Conservation (phyloP, 352 stramenopile genomes). For the Phytophthora quininea region DNA sequence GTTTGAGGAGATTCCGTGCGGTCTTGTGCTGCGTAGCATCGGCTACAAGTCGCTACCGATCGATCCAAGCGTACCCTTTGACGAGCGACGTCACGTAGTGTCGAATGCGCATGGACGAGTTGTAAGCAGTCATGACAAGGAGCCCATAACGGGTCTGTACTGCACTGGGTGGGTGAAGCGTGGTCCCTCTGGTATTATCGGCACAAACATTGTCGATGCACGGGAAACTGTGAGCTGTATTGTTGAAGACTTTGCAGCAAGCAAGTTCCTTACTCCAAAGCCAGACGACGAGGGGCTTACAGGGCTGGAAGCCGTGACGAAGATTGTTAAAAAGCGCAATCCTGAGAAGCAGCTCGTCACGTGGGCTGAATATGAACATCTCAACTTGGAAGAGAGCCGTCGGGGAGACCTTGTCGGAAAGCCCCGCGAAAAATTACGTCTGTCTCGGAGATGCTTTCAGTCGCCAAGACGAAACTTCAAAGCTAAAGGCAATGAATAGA, state of each 20-base stretch:
- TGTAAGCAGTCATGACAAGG: constrained; percentile 41
- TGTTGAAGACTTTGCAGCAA: constrained; percentile 83
- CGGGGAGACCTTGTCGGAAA: constrained; percentile 68
- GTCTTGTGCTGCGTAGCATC: constrained; percentile 83
- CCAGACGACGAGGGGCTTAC: constrained; percentile 26
- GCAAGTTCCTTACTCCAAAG: constrained; percentile 48
- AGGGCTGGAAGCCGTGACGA: constrained; percentile 52
- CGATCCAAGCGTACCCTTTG: constrained; percentile 76
- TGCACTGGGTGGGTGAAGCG: constrained; percentile 98
- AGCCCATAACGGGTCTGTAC: constrained; percentile 89
- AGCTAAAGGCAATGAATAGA: background rate
- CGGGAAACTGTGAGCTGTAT: constrained; percentile 95
- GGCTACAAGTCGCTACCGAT: constrained; percentile 93
- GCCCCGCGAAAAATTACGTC: constrained; percentile 81
- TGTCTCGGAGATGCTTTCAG: constrained; percentile 74
- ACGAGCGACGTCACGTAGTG: constrained; percentile 70
- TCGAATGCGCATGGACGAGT: constrained; percentile 66
- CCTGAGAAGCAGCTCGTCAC: constrained; percentile 72
- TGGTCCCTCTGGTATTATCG: constrained; percentile 97
- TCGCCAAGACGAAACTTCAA: constrained; percentile 23
- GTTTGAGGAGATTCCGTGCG: constrained; percentile 84
- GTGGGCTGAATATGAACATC: constrained; percentile 68
- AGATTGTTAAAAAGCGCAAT: constrained; percentile 49
- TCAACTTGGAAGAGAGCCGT: constrained; percentile 66
- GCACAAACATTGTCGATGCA: constrained; percentile 97